Base-by-base conservation (phyloP, 2,329 filamentous ascomycete genomes). In the Nemania diffusa region DNA sequence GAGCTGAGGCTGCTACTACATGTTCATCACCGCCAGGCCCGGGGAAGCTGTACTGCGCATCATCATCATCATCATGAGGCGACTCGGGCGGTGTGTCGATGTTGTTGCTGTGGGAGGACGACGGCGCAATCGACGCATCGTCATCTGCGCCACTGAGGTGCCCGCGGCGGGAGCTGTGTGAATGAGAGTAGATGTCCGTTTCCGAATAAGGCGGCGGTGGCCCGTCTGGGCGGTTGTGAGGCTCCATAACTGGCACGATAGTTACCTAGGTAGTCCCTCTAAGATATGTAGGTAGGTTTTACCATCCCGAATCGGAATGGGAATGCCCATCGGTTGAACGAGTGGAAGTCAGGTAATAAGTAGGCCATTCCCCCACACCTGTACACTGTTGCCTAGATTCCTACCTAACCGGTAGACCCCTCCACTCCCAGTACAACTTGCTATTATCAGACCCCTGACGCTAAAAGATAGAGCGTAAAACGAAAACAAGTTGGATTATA, bases 121-220 rank as follows among this genome's bases (percentile, higher is more conserved):
- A 73, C 8, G 81, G 79, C 0, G 82, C 80, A 64, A 79, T 73
- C n/a, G 81, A 79, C 40, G 72, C 75, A 71, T 79, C 77, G 63
- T 82, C 80, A 57, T 78, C 75, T 57, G 71, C 71, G 20, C 62
- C 57, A 42, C 63, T 71, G 52, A 65, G 75, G 70, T 70, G 71
- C 61, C 71, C 63, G 72, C 73, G 58, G 71, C 71, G 72, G 58
- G 74, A 75, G 58, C 70, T 73, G 32, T 79, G 79, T 3, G 83
- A 77, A 57, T 73, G 79, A 15, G 84, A 87, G 77, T 83, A 86
- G 42, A 86, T 82, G 74, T 88, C 86, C 17, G 84, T 87, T 75
- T 87, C 86, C 44, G 83, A 83, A 72, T 89, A 89, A 5, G 87
- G 87, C 4, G 86, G 85, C 48, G 86, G 86, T 22, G 86, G 84